Conservation (phyloP, 805 yeast species). For the Kodamaea hsintzibuensis region DNA sequence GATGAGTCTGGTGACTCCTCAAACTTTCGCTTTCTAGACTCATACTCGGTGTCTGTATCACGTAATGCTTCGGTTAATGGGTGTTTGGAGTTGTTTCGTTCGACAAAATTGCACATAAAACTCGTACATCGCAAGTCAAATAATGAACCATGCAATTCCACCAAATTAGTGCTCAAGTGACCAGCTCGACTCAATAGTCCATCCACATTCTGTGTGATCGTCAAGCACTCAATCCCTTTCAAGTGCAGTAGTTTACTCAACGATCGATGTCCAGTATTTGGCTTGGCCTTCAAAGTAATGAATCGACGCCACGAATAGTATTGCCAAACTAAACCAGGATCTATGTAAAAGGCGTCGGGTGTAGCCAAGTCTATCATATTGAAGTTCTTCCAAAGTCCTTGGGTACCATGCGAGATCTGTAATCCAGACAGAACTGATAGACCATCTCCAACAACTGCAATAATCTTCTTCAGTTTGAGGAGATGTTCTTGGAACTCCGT, state of each 20-base stretch:
- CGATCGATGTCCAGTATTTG: constrained; percentile 74
- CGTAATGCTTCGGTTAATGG: constrained; percentile 59
- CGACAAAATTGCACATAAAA: constrained; percentile 66
- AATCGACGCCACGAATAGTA: constrained; percentile 72
- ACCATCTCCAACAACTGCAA: constrained; percentile 82
- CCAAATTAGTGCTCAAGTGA: constrained; percentile 51
- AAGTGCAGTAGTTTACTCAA: constrained; percentile 60
- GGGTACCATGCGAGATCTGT: constrained; percentile 69
- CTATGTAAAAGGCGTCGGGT: constrained; percentile 82
- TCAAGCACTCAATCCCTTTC: constrained; percentile 44
- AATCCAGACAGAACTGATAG: constrained; percentile 77
- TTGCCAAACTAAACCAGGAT: constrained; percentile 90
- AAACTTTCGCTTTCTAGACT: constrained; percentile 12
- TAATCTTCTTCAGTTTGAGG: constrained; percentile 42
- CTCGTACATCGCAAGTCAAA: constrained; percentile 75
- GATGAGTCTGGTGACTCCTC: constrained; percentile 22
- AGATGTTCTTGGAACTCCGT: constrained; percentile 53
- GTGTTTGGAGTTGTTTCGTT: constrained; percentile 49
- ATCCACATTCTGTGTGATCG: constrained; percentile 84
- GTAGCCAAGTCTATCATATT: constrained; percentile 85
- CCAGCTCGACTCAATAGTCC: constrained; percentile 69
- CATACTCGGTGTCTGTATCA: constrained; percentile 39
- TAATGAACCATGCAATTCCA: constrained; percentile 79
- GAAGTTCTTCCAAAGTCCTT: constrained; percentile 76
- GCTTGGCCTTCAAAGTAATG: constrained; percentile 63